A percentile compares a stretch with the other conserved stretches of the same genome.
Conservation (phyloP, 768 basidiomycete species). For the Lyophyllum shimeji region DNA sequence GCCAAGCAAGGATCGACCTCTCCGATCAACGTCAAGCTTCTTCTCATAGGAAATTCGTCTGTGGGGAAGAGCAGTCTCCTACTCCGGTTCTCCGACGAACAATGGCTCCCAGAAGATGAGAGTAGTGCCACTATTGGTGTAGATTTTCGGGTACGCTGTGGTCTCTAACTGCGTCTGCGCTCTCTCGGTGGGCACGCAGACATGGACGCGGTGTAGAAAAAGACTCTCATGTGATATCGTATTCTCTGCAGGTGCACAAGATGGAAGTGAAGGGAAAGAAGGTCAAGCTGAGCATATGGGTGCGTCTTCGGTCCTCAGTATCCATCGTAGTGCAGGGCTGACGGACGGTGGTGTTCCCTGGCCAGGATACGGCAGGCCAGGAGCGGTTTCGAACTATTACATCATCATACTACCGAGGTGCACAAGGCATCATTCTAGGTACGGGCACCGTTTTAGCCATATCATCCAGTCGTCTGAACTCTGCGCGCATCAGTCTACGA, state of each 20-base stretch:
- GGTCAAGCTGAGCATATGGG: conserved; percentile 97
- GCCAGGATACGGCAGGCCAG: conserved; percentile 94
- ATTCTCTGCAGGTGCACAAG: conserved; percentile 66
- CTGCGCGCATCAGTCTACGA: conserved; percentile 75
- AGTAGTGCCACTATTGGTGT: conserved; percentile 84
- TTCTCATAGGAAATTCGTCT: conserved; percentile 84
- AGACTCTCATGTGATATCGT: not conserved
- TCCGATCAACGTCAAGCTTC: conserved; percentile 76
- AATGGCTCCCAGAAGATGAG: conserved; percentile 92
- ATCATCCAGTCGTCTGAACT: not conserved
- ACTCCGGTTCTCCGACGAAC: conserved; percentile 94
- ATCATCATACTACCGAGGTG: conserved; percentile 90
- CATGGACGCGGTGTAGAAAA: not conserved
- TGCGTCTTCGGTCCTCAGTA: conserved; percentile 35
- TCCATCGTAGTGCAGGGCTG: not conserved
- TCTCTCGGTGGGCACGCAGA: not conserved
- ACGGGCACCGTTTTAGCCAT: conserved; percentile 7
- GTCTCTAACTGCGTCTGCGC: not conserved
- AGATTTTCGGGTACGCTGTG: conserved; percentile 70
- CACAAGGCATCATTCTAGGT: conserved; percentile 82
- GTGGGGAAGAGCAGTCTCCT: conserved; percentile 93
- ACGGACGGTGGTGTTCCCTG: not conserved
- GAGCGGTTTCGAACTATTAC: conserved; percentile 97
- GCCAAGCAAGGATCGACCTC: conserved; percentile 26
- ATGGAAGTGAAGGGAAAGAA: conserved; percentile 82